Evolutionary conservation across 140 eudicot genomes (phyloP), one percentile per base, ranked within the genome.

Genomic region (Flaveria floridana): DNA sequence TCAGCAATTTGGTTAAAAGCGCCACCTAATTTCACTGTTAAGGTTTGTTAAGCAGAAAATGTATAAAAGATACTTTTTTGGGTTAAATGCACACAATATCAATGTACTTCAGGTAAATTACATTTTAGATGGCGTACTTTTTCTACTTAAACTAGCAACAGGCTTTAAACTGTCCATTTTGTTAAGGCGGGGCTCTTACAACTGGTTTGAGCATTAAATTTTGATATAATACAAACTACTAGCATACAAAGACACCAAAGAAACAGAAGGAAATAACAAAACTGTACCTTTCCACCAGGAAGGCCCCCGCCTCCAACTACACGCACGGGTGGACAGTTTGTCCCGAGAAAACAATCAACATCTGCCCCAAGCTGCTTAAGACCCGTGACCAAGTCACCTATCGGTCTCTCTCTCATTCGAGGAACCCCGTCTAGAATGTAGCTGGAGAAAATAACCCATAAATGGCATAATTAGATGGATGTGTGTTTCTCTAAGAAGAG

Each of bases 281-380:
- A 20, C 0, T 7, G 10, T 67, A 94, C 99, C 96, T 90, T 94
- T 74, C 99, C 99, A 21, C 99, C 99, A 42, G 97, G 96, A 79
- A 94, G 99, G 71, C 99, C 99, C 14, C 96, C 99, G 69, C 89
- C 85, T 70, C 90, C 94, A 66, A 76, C 84, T 55, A 94, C 84
- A 51, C 99, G 94, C 30, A 94, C 99, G n/a, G 99, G 99, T 41
- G 99, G 99, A 47, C 99, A 94, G 80, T 90, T 79, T 79, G 99
- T 90, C 57, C 99, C 99, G 12, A 90, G 89, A 71, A 70, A 90
- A 81, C 99, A 94, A 75, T 94, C 99, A 56, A 88, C 97, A 52
- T 94, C 94, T 58, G 97, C 96, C 64, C 99, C 99, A 28, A 94
- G 97, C 83, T 94, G 99, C 85, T 94, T 86, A 28, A 94, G 93